Base-by-base conservation (phyloP, 306 rosid species). In the Lithocarpus polystachyus region DNA sequence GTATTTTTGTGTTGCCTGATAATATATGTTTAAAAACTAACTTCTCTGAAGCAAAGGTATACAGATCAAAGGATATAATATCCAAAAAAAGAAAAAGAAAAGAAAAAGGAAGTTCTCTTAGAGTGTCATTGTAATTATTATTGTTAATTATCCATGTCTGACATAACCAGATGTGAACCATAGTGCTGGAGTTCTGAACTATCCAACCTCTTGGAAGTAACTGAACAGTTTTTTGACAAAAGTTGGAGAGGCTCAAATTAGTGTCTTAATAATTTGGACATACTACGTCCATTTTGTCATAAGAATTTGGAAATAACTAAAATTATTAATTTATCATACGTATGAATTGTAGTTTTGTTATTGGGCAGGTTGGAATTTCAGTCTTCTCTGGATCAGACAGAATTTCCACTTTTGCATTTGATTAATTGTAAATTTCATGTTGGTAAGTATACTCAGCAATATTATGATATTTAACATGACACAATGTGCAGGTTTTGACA, bases 401-500 rank as follows among this genome's bases (percentile, higher is more conserved):
- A 69, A n/a, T 5, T 69, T 15, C n/a, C 33, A 69, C 28, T 69
- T 18, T 33, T 56, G 17, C 65, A 62, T 74, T 20, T n/a, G 51
- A 64, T 55, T 55, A 40, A 33, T 26, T 56, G 24, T 74, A 37
- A 64, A 11, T 51, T 71, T 77, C 57, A 73, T 56, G 17, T 60
- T 56, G 29, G 37, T 33, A 75, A 24, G n/a, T 37, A 59, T 45
- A 35, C 64, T 79, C 5, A 18, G 1, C 37, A 48, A 68, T 28
- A 73, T 23, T 72, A 64, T 84, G 18, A 82, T 75, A 72, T 84
- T 68, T 15, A 31, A 61, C 72, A 17, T 65, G 48, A 72, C 19
- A 19, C 28, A 40, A 11, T 56, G 20, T 83, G 88, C 89, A 94
- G 97, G 87, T 94, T 52, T 74, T 91, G 55, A 89, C 97, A 31